Conservation (phyloP, 2,329 filamentous ascomycete genomes). For the Calycina herbarum region DNA sequence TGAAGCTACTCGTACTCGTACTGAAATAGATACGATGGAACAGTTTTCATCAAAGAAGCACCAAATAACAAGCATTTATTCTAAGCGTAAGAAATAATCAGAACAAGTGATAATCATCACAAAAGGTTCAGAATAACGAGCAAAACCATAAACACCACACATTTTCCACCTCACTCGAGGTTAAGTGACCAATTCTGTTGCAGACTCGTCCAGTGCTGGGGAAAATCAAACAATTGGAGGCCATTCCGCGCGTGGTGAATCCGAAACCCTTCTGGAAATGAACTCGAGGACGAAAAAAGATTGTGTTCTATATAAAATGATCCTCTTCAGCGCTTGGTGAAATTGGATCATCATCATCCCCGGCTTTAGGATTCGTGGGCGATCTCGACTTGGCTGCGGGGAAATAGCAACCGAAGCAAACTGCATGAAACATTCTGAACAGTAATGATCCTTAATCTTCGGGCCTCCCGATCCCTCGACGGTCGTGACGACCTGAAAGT, state of each 20-base stretch:
- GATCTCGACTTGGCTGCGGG: neutral
- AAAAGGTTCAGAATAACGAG: too few species aligned
- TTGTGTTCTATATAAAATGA: neutral
- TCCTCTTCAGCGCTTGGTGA: slow-evolving; percentile 6
- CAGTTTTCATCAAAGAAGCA: too few species aligned
- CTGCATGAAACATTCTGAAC: neutral
- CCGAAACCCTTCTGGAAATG: neutral
- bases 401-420: neutral
- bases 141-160: too few species aligned
- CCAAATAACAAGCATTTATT: too few species aligned
- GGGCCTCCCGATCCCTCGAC: neutral
- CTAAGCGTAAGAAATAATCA: too few species aligned
- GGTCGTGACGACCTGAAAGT: neutral
- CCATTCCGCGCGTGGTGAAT: slow-evolving; percentile 1
- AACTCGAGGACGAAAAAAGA: neutral
- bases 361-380: neutral
- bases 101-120: too few species aligned
- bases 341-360: neutral
- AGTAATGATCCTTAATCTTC: neutral
- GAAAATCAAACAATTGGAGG: neutral
- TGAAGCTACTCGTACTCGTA: too few species aligned
- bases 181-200: neutral
- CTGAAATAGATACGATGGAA: too few species aligned
- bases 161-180: neutral
- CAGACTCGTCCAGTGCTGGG: neutral